Evolutionary conservation across 2,329 filamentous ascomycete genomes (phyloP).

Genomic region (Fusarium tanahbumbuense): DNA sequence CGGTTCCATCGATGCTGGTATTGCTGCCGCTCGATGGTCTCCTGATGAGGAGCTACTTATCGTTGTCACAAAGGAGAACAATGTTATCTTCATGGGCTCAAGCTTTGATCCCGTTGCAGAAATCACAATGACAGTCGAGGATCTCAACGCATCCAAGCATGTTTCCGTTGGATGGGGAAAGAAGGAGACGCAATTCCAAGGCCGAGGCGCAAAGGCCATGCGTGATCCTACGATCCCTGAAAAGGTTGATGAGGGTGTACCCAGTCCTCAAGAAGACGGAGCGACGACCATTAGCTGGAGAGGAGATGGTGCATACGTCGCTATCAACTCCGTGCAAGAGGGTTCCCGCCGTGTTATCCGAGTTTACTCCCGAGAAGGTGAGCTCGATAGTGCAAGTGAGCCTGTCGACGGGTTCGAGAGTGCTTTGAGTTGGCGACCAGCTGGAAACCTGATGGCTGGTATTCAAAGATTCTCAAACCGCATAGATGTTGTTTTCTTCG

Average conservation of each 20-base stretch:
- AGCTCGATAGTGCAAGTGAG: slow-evolving; percentile 92
- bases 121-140: slow-evolving; percentile 76
- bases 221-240: slow-evolving; percentile 96
- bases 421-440: slow-evolving; percentile 89
- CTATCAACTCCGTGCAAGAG: slow-evolving; percentile 82
- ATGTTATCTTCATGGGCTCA: slow-evolving; percentile 91
- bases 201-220: slow-evolving; percentile 85
- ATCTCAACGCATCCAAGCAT: slow-evolving; percentile 88
- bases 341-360: slow-evolving; percentile 81
- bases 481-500: slow-evolving; percentile 93
- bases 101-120: slow-evolving; percentile 87
- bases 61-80: slow-evolving; percentile 82
- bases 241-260: slow-evolving; percentile 83
- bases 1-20: slow-evolving; percentile 92
- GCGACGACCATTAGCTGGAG: slow-evolving; percentile 86
- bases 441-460: slow-evolving; percentile 89
- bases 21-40: slow-evolving; percentile 90
- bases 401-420: slow-evolving; percentile 92
- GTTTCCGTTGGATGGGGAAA: slow-evolving; percentile 99
- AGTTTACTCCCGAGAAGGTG: slow-evolving; percentile 90
- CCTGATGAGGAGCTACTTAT: slow-evolving; percentile 92
- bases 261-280: slow-evolving; percentile 80
- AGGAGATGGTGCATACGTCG: slow-evolving; percentile 91
- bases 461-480: slow-evolving; percentile 77
- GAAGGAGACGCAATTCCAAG: slow-evolving; percentile 97